Evolutionary conservation across 495 filamentous ascomycete genomes (phyloP), one percentile per base, ranked within the genome.

Genomic region (Aspergillus hancockii): DNA sequence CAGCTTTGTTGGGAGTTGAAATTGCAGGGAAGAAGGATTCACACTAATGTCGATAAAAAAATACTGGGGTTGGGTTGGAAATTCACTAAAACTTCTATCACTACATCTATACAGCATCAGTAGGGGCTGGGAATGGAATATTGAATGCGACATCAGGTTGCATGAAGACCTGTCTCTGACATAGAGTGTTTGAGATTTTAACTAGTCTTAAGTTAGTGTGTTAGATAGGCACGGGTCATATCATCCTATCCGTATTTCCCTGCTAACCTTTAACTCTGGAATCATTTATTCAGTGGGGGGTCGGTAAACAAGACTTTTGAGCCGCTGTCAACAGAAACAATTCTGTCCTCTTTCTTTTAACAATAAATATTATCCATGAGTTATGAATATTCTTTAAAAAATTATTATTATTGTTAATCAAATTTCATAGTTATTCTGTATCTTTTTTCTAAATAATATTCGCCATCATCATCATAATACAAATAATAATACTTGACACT

Each of bases 151-250:
- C 59, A 61, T 53, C 36, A 41, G 46, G 28, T 18, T 46, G 36
- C 59, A 56, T 55, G 31, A 57, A 53, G 46, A 46, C 46, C 23
- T 16, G 30, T 32, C 51, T 63, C 60, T 58, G 45, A 64, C 58
- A 58, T 55, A 8, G 50, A 57, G 14, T 52, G 62, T 60, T 64
- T 64, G 62, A 64, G 58, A 30, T 58, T 58, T 41, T 5, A 34
- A 40, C 61, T 57, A 60, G 57, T 60, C 45, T n/a, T 22, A 34
- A 34, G 38, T 7, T 57, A 25, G 49, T 41, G 30, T 21, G 16
- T 18, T 4, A 25, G 28, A 23, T 25, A 28, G 38, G 38, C 43
- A 55, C 43, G 38, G 41, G 41, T 45, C 41, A 45, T 10, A 45
- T 36, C 13, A 36, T 36, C 10, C 4, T 41, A 18, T 18, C n/a